phyloP scores from a whole-genome alignment of 768 basidiomycete species.

The Termitomyces heimii region DNA sequence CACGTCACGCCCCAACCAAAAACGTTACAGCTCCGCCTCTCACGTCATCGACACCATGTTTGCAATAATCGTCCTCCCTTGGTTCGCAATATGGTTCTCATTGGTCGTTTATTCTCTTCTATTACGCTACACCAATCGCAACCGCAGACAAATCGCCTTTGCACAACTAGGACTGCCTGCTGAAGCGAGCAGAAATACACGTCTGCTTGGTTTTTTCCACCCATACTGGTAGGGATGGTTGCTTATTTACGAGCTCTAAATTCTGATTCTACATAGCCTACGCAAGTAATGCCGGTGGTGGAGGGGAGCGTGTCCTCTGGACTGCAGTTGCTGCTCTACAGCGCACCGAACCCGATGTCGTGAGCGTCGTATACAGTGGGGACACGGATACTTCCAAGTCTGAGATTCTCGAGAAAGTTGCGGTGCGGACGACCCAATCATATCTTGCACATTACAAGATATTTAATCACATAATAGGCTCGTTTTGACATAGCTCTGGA shows the following conservation, averaged over 20 bases:
- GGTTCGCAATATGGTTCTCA: constrained; percentile 6
- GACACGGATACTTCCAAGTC: constrained; percentile 78
- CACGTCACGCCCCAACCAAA: no score
- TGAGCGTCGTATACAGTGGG: constrained; percentile 86
- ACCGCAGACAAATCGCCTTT: constrained; percentile 4
- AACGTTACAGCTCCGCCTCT: background rate
- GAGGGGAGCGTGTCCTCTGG: constrained; percentile 78
- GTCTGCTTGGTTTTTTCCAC: constrained; percentile 83
- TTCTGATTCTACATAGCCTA: constrained; percentile 34
- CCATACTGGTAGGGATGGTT: constrained; percentile 76
- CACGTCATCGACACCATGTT: background rate
- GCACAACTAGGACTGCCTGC: constrained; percentile 19
- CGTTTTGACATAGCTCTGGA: constrained; percentile 77
- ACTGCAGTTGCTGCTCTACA: background rate
- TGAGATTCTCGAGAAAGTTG: constrained; percentile 73
- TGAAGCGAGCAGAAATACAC: constrained; percentile 11
- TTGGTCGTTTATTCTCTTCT: constrained; percentile 6
- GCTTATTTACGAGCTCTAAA: constrained; percentile 1
- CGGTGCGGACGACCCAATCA: constrained; percentile 36
- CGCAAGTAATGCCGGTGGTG: constrained; percentile 87
- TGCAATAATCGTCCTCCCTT: background rate
- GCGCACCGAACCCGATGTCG: constrained; percentile 41
- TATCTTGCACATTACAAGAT: background rate
- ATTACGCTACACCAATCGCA: constrained; percentile 7
- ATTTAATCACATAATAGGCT: constrained; percentile 35